Evolutionary conservation across 2,329 filamentous ascomycete species (phyloP), one percentile per base, ranked within the genome.

Genomic region (Daldinia sp.): DNA sequence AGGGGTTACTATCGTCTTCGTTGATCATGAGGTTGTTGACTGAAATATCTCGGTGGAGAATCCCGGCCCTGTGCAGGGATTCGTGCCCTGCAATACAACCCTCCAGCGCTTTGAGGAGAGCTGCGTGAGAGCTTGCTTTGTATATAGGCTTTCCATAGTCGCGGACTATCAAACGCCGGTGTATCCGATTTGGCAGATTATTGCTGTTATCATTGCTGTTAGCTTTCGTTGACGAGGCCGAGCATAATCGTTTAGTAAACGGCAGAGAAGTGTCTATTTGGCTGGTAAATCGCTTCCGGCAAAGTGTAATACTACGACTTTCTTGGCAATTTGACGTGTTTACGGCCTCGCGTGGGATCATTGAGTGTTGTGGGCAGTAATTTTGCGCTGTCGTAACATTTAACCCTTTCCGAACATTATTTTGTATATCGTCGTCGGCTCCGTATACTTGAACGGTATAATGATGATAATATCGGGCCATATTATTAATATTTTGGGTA

Each of bases 401-500:
- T 13, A 63, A 6, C 6, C 59, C 37, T 13, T 42, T 50, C n/a
- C 59, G 59, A 4, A 67, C 39, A 48, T 55, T 55, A 2, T 12
- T 9, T n/a, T 30, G 46, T 1, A 63, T 20, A 20, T 67, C 64
- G 13, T 67, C 46, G 1, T 6, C 33, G 2, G 13, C 28, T 1
- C 64, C 59, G 15, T 6, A 9, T 10, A 63, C 20, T 4, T 50
- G n/a, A 20, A 63, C 39, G 4, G 37, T 83, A 69, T 82, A 76
- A 68, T 83, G 77, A 70, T 83, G 69, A 75, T 82, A 84, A 67
- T 85, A 80, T 62, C 79, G 74, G 39, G 80, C 79, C n/a, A 84
- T 74, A 53, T 84, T 81, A 0, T 78, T 62, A 4, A 82, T 79
- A 0, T 68, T 74, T 70, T 78, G 78, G 6, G 73, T 46, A 13